phyloP scores from a whole-genome alignment of 305 asterid genomes.

The Fraxinus greggii region DNA sequence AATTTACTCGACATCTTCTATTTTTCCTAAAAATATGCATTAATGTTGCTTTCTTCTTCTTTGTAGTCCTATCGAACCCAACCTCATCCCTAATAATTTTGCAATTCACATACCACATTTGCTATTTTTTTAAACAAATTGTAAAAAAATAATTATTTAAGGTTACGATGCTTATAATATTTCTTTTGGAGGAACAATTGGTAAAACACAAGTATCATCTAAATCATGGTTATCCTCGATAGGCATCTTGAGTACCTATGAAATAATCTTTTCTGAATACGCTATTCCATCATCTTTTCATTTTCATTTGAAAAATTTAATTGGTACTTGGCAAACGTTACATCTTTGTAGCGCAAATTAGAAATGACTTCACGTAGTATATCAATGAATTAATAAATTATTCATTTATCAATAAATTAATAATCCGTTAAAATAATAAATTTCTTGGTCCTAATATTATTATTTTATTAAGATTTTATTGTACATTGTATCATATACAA shows the following conservation, averaged over 20 bases:
- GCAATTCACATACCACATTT: neutral
- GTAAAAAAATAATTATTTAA: too few species aligned
- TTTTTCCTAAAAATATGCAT: neutral
- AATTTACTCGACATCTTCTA: neutral
- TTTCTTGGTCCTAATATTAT: neutral
- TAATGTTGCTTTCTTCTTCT: neutral
- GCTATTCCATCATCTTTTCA: neutral
- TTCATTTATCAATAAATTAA: neutral
- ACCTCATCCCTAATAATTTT: neutral
- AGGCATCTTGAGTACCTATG: neutral
- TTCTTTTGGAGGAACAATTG: neutral
- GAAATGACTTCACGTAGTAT: neutral
- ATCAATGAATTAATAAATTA: too few species aligned
- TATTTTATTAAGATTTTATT: too few species aligned
- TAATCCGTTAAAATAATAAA: neutral
- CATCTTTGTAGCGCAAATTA: neutral
- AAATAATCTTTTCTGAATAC: neutral
- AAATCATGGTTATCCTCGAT: neutral
- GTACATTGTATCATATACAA: neutral
- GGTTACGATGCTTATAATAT: neutral
- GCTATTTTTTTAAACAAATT: too few species aligned
- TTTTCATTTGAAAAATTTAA: too few species aligned
- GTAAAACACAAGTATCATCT: neutral
- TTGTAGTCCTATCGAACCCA: neutral
- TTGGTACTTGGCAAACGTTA: neutral